Evolutionary conservation across 345 rosid species (phyloP).

Genomic region (Camelina sativa): DNA sequence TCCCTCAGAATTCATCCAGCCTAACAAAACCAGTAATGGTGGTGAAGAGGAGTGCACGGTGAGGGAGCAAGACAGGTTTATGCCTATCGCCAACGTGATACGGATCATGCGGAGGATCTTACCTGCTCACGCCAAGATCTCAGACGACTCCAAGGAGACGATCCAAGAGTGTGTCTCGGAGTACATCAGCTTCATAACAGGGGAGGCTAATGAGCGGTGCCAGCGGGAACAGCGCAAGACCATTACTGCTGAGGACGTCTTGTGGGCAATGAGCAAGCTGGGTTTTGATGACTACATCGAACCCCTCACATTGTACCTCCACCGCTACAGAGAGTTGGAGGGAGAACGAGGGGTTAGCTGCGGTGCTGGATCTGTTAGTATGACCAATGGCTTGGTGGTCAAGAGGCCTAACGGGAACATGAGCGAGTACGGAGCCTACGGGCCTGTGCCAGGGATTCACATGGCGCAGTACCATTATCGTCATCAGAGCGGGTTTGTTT

Average conservation of each 20-base stretch:
- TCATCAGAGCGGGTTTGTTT: constrained; percentile 50
- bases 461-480: constrained; percentile 53
- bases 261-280: constrained; percentile 94
- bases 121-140: constrained; percentile 89
- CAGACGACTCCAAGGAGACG: constrained; percentile 95
- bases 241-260: constrained; percentile 87
- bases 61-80: constrained; percentile 91
- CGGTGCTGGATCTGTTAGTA: constrained; percentile 41
- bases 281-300: constrained; percentile 92
- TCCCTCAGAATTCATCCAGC: constrained; percentile 43
- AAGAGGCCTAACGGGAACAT: constrained; percentile 56
- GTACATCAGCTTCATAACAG: constrained; percentile 96
- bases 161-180: constrained; percentile 97
- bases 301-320: constrained; percentile 75
- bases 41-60: constrained; percentile 65
- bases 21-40: constrained; percentile 31
- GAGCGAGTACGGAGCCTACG: constrained; percentile 51
- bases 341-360: constrained; percentile 58
- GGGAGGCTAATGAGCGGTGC: constrained; percentile 97
- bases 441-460: constrained; percentile 51
- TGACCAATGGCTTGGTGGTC: constrained; percentile 57
- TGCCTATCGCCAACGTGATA: constrained; percentile 95
- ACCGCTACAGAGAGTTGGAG: constrained; percentile 78
- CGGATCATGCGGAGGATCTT: constrained; percentile 90
- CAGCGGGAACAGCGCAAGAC: constrained; percentile 97